phyloP scores from a whole-genome alignment of 73 alveolate species.

The Paramecium octaurelia region DNA sequence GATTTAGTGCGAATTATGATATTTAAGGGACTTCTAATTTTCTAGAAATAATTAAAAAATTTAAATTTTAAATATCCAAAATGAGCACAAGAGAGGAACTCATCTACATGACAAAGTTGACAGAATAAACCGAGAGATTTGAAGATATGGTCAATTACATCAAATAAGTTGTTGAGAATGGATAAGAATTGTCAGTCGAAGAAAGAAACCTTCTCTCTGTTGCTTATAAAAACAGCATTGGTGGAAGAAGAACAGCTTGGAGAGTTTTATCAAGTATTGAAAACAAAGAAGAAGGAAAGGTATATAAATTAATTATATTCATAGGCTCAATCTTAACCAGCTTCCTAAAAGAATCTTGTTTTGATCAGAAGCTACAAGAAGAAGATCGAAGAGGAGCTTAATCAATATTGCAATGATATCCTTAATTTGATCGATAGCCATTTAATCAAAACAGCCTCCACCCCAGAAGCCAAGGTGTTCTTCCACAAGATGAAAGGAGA shows the following conservation, averaged over 20 bases:
- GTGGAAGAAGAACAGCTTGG: constrained; percentile 79
- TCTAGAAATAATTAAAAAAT: constrained; percentile 9
- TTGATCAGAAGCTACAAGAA: constrained; percentile 66
- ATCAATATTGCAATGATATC: constrained; percentile 68
- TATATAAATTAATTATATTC: constrained; percentile 53
- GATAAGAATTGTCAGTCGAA: constrained; percentile 74
- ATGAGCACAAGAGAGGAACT: constrained; percentile 67
- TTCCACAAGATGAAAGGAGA: constrained; percentile 86
- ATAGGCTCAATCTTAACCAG: constrained; percentile 52
- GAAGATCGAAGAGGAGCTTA: constrained; percentile 73
- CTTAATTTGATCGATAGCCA: constrained; percentile 64
- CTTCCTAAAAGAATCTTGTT: constrained; percentile 37
- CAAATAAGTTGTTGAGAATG: constrained; percentile 70
- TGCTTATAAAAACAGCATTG: constrained; percentile 80
- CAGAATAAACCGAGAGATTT: constrained; percentile 82
- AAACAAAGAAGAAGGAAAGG: constrained; percentile 75
- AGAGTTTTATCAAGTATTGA: constrained; percentile 73
- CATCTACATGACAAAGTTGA: constrained; percentile 76
- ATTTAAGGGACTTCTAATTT: not conserved
- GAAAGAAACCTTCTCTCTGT: constrained; percentile 83
- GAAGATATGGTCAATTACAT: constrained; percentile 78
- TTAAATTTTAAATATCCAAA: constrained; percentile 34
- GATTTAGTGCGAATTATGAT: constrained; percentile 5
- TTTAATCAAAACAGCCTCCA: constrained; percentile 69
- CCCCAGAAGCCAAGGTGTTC: constrained; percentile 78